These are phyloP conservation scores for Coniochaeta sp. DNA, from an alignment of 2,329 filamentous ascomycete species.

Conservation along the genomic window DNA sequence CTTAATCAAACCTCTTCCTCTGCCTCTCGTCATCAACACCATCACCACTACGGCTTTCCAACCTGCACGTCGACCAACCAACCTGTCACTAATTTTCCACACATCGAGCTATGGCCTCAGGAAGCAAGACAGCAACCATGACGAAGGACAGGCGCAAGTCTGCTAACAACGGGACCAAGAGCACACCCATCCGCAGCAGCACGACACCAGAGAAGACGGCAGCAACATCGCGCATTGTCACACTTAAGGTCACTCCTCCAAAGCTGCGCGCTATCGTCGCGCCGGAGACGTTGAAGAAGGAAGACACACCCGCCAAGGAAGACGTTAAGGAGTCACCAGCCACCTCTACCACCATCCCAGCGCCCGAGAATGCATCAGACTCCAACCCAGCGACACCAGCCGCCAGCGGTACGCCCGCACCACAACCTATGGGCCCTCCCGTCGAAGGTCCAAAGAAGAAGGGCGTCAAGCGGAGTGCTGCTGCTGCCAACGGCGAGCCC, in stretches of 20 bases:
- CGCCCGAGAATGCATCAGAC: constrained; percentile 48
- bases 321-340: constrained; percentile 38
- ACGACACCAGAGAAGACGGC: constrained; percentile 18
- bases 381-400: constrained; percentile 54
- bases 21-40: not conserved
- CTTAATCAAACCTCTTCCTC: not conserved
- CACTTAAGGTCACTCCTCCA: constrained; percentile 42
- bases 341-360: constrained; percentile 30
- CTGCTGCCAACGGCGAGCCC: constrained; percentile 47
- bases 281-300: constrained; percentile 33
- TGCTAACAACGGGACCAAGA: constrained; percentile 17
- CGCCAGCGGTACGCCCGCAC: constrained; percentile 45
- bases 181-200: constrained; percentile 6
- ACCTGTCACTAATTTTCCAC: not conserved
- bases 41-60: not conserved
- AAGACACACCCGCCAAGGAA: constrained; percentile 27
- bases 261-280: constrained; percentile 44
- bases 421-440: constrained; percentile 52
- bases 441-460: constrained; percentile 65
- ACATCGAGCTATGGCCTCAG: constrained; percentile 1
- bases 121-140: constrained; percentile 24
- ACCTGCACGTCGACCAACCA: not conserved
- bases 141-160: constrained; percentile 38
- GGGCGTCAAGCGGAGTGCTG: constrained; percentile 59
- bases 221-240: constrained; percentile 36